Evolutionary conservation across 805 yeast species (phyloP), one percentile per base, ranked within the genome.

Genomic region (Ogataea dorogensis): DNA sequence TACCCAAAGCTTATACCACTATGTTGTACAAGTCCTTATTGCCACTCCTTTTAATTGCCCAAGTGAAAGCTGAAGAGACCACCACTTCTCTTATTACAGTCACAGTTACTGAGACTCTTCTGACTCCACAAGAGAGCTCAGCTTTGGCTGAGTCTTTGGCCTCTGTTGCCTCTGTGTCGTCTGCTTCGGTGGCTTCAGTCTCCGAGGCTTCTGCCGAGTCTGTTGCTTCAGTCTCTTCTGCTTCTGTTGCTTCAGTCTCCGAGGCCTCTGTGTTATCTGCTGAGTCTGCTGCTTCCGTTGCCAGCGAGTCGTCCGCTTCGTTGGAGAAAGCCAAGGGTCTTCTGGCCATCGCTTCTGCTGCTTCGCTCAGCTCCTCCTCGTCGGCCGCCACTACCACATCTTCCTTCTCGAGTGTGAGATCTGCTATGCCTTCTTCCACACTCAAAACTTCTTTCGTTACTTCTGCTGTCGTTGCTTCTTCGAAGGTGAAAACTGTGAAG

Each of bases 111-210:
- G 56, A 58, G 34, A 72, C 77, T 18, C 33, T 69, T 28, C 63
- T 68, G 50, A 59, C 74, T 19, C 75, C 77, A 21, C 61, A 65
- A 37, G 72, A 72, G 53, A 62, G 70, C 33, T 33, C 65, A 26
- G 60, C 63, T 25, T 24, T 56, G 27, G 36, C 55, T 16, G 42
- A 36, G 21, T 43, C 55, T 3, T 46, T 51, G 6, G 49, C 17
- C 10, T 42, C 42, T 20, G 52, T 47, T 14, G 43, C 56, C 11
- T 51, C 45, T 12, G 49, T 51, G 5, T 38, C 54, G 6, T 49
- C 44, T 34, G 43, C 50, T 17, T 28, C 44, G 4, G 43, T 44
- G 5, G 49, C 44, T 23, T 41, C 48, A 3, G 41, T 42, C 19
- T 39, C 42, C n/a, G 32, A 49, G 14, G 45, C 44, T 15, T 45